Conservation (phyloP, 805 yeast species). For the Ascoidea tarda region DNA sequence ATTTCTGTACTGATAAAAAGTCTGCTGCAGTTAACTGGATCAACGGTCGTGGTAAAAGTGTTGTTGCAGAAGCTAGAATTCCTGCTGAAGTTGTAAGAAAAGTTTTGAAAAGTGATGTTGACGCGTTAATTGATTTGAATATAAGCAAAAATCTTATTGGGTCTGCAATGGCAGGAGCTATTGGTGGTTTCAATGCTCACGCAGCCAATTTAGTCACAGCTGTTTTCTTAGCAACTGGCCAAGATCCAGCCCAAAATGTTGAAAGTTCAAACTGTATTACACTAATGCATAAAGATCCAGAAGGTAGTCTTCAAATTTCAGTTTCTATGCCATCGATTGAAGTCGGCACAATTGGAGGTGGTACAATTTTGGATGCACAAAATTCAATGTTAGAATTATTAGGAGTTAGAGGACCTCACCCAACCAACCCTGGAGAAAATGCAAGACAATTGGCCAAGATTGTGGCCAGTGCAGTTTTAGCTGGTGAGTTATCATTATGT, state of each 20-base stretch:
- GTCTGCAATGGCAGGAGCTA: constrained; percentile 95
- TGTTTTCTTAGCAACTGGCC: constrained; percentile 88
- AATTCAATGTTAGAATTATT: constrained; percentile 88
- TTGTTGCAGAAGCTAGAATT: constrained; percentile 89
- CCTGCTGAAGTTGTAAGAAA: constrained; percentile 69
- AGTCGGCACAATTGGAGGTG: constrained; percentile 99
- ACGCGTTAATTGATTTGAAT: constrained; percentile 82
- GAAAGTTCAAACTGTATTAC: constrained; percentile 97
- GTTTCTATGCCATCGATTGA: constrained; percentile 99
- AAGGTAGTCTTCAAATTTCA: constrained; percentile 77
- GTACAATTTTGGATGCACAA: constrained; percentile 95
- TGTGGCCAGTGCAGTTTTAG: constrained; percentile 89
- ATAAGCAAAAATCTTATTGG: constrained; percentile 85
- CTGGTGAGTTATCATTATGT: constrained; percentile 90
- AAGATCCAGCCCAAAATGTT: constrained; percentile 99
- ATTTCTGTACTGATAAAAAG: constrained; percentile 95
- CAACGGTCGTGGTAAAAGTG: constrained; percentile 97
- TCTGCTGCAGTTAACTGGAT: constrained; percentile 99
- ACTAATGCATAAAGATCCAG: constrained; percentile 63
- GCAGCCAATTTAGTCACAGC: constrained; percentile 97
- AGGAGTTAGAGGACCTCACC: constrained; percentile 94
- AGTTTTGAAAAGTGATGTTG: constrained; percentile 85
- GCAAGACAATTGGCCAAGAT: constrained; percentile 87
- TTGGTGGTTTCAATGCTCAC: constrained; percentile 98
- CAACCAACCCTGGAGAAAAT: constrained; percentile 85